Evolutionary conservation across 2,329 filamentous ascomycete genomes (phyloP).

Genomic region (Biscogniauxia marginata): DNA sequence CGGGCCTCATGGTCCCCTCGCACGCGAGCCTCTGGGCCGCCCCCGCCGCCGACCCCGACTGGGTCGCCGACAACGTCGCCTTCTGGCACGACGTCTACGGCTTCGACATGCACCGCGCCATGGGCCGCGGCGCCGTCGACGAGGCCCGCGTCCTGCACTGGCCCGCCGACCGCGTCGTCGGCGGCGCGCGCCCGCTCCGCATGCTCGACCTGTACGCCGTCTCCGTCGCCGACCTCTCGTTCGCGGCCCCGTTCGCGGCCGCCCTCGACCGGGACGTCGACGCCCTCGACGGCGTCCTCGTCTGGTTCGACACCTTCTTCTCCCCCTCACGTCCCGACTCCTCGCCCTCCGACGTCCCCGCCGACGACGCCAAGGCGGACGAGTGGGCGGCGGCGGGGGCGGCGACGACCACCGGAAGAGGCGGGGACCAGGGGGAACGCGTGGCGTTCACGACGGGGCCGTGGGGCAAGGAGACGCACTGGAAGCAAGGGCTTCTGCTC

Average conservation of each 20-base stretch:
- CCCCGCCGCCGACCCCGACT: conserved; percentile 75
- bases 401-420: too few relatives aligned
- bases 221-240: conserved; percentile 70
- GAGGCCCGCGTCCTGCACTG: conserved; percentile 78
- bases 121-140: conserved; percentile 79
- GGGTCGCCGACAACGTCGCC: conserved; percentile 71
- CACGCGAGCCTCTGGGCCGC: conserved; percentile 82
- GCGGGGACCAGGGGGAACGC: conserved; percentile 55
- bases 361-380: conserved; percentile 53
- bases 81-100: conserved; percentile 95
- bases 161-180: conserved; percentile 59
- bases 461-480: conserved; percentile 75
- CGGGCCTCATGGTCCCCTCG: conserved; percentile 80
- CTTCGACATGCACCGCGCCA: conserved; percentile 81
- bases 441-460: conserved; percentile 91
- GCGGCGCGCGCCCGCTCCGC: conserved; percentile 64
- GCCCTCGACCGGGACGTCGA: conserved; percentile 62
- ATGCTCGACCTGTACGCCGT: conserved; percentile 75
- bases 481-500: conserved; percentile 80
- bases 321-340: conserved; percentile 55
- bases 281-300: conserved; percentile 77
- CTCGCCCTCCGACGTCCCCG: conserved; percentile 17
- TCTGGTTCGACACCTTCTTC: conserved; percentile 97
- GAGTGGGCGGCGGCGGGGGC: conserved; percentile 48
- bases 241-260: conserved; percentile 66